Base-by-base conservation (phyloP, 768 basidiomycete species). In the Leccinellum rugosiceps region DNA sequence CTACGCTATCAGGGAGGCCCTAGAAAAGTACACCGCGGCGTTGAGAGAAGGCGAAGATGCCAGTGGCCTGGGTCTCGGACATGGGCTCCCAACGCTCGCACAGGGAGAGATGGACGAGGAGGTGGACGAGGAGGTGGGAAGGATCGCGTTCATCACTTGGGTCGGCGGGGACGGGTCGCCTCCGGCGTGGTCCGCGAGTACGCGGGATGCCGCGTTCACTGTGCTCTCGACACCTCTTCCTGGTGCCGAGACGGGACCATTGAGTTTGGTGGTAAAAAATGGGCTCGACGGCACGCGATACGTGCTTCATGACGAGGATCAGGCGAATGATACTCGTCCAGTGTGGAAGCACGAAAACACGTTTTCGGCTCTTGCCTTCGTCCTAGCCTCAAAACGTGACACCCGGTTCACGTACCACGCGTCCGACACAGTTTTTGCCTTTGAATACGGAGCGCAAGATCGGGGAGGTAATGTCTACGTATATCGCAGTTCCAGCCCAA, bases 101-200 rank as follows among this genome's bases (percentile, higher is more conserved):
- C 82, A 88, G 62, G 94, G 93, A 52, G 96, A 98, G 74, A 80
- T 91, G 71, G 96, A 98, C 70, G 90, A 93, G 49, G 94, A 96
- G 55, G 86, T 92, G 5, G 94, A 94, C 65, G 76, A 82, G 6
- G 78, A 82, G 4, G 81, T 91, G 6, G 96, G 95, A 2, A 76
- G 85, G 60, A 73, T 74, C 49, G 81, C 81, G 26, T 80, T 78
- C 48, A 66, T 90, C 15, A 90, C 88, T 2, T 92, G 88, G 85
- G 79, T 95, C 11, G 72, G 68, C 15, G 74, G 71, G 34, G 77
- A 82, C 57, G 86, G 84, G 14, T 63, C 72, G 14, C 65, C 70
- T 15, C 81, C 82, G 0, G 48, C 70, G 25, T 83, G 79, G 81
- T 74, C 67, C 30, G 67, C 67, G 52, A 65, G 68, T 35, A 69